Base-by-base conservation (phyloP, 192 early-diverging fungal species). In the Mortierella antarctica region DNA sequence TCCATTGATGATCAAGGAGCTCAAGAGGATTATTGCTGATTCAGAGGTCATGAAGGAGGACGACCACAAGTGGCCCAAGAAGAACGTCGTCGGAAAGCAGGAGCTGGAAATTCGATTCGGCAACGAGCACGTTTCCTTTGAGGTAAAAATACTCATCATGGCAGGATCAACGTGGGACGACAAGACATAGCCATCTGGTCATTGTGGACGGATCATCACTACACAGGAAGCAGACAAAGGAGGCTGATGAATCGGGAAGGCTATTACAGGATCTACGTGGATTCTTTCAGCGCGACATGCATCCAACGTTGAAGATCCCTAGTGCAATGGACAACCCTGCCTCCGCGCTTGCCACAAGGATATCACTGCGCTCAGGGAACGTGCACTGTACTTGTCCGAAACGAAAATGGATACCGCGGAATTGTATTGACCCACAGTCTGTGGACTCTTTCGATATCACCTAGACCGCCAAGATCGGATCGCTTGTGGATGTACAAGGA, bases 1-100 rank as follows among this genome's bases (percentile, higher is more conserved):
- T 60, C 91, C 92, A 8, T 69, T 91, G 56, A 85, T 98, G 65
- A 84, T 99, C 70, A 88, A 88, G 57, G 97, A 98, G 81, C 76
- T 99, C 58, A 93, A 95, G 87, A 82, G 94, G 46, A 97, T 99
- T 54, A 91, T 99, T 53, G 68, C 76, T 14, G 95, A 98, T 11
- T 95, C 94, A 66, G 93, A 97, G 80, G 89, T 99, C 44, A 92
- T 98, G 92, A 93, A 93, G 88, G 95, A 98, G 86, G 95, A 95
- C 83, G 96, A 98, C 73, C 81, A 86, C 57, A 84, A 92, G 66
- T 99, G 98, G 98, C 98, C 97, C 15, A 83, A 89, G 73, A 92
- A 93, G 55, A 94, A 97, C 78, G 88, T 93, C 15, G 94, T 95
- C 50, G 98, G 98, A 23, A 87, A 93, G 42, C 94, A 97, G 81